phyloP scores from a whole-genome alignment of 345 rosid genomes.

The Melaleuca quinquenervia region DNA sequence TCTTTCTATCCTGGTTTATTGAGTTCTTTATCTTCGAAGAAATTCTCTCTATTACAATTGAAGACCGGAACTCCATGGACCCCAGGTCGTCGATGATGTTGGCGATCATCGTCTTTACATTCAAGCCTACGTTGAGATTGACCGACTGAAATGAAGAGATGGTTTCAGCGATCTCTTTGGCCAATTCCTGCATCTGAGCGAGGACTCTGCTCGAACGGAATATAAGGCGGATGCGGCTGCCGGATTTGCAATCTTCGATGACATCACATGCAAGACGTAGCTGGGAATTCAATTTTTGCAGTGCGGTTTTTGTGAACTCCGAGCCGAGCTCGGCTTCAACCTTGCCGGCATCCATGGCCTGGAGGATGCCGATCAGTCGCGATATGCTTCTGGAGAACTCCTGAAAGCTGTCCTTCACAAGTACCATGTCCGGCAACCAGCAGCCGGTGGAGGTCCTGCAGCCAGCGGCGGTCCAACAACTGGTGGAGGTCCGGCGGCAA shows the following conservation, averaged over 20 bases:
- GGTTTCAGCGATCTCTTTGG: constrained; percentile 31
- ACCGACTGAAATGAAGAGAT: constrained; percentile 29
- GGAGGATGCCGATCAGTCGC: constrained; percentile 15
- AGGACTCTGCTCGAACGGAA: constrained; percentile 18
- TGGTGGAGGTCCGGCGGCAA: no score
- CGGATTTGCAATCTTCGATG: constrained; percentile 19
- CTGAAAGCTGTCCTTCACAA: constrained; percentile 22
- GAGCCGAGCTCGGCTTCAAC: constrained; percentile 23
- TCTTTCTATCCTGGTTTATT: constrained; percentile 7
- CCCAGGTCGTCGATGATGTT: constrained; percentile 11
- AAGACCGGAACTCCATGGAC: constrained; percentile 21
- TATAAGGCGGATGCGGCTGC: constrained; percentile 23
- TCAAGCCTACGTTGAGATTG: constrained; percentile 22
- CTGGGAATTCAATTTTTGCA: constrained; percentile 17
- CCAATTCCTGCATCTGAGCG: constrained; percentile 16
- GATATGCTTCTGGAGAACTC: constrained; percentile 20
- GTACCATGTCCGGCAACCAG: constrained; percentile 16
- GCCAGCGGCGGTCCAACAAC: no score
- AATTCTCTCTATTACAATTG: constrained; percentile 12
- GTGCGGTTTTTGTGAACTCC: constrained; percentile 9
- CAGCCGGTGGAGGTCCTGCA: no score
- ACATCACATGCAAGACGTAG: constrained; percentile 17
- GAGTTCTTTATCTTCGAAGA: constrained; percentile 23
- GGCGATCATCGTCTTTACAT: constrained; percentile 15
- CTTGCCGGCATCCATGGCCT: constrained; percentile 14